Conservation (phyloP, 2,329 filamentous ascomycete genomes). For the Plectosphaerella plurivora region DNA sequence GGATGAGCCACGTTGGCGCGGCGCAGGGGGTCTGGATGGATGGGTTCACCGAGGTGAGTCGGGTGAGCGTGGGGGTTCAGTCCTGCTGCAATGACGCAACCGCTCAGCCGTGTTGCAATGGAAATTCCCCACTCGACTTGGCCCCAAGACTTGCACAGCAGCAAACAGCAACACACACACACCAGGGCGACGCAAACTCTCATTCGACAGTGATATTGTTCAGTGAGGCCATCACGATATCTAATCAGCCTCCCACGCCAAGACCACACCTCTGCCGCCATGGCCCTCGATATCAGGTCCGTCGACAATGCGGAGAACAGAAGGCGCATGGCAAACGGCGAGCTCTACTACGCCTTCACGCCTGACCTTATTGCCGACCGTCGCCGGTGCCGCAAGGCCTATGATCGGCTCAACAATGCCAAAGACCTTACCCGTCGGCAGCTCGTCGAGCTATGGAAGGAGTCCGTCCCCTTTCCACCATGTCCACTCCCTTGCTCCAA, state of each 20-base stretch:
- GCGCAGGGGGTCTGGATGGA: too few relatives aligned
- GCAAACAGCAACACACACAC: too few relatives aligned
- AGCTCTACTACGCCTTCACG: conserved; percentile 71
- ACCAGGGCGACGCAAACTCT: too few relatives aligned
- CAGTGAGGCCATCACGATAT: too few relatives aligned
- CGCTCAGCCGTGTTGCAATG: too few relatives aligned
- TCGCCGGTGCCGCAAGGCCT: conserved; percentile 57
- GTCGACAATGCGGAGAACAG: conserved; percentile 43
- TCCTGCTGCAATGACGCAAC: too few relatives aligned
- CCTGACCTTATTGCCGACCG: conserved; percentile 62
- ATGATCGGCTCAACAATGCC: conserved; percentile 58
- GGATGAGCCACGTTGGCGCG: too few relatives aligned
- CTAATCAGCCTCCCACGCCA: neutral
- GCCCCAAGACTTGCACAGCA: too few relatives aligned
- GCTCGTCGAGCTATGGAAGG: conserved; percentile 64
- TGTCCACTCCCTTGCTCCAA: neutral
- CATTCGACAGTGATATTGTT: too few relatives aligned
- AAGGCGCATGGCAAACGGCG: conserved; percentile 57
- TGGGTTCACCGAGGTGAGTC: too few relatives aligned
- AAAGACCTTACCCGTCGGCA: conserved; percentile 56
- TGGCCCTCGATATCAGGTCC: conserved; percentile 9
- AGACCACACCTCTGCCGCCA: neutral
- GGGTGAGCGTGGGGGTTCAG: too few relatives aligned
- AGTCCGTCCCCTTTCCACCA: conserved; percentile 41
- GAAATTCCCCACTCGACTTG: too few relatives aligned